Evolutionary conservation across 257 asterid species (phyloP), one percentile per base, ranked within the genome.

Genomic region (Orobanche coerulescens): DNA sequence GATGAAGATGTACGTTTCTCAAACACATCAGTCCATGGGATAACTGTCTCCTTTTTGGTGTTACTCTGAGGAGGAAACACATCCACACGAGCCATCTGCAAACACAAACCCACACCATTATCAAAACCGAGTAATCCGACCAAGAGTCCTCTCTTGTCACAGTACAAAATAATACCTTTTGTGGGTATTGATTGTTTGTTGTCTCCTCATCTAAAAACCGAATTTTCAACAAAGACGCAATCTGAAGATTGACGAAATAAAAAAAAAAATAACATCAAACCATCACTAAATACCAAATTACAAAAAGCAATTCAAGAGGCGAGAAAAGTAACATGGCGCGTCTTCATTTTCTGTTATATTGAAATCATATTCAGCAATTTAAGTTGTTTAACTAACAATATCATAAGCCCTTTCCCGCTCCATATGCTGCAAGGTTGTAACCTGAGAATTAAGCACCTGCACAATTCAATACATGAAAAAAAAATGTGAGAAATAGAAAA

Each of bases 341-440:
- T 30, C 47, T 30, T 70, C 66, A 57, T 19, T 50, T 39, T 6
- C 37, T 0, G 4, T 57, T 39, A 50, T 42, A 54, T 57, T 56
- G 61, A 34, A 1, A 2, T 55, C 7, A 53, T n/a, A 55, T 37
- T 60, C 19, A 30, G 25, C 50, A 2, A 2, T 6, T 49, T 31
- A 36, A 62, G 71, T 23, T 8, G 15, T 37, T 54, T 15, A 22
- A 82, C 95, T 81, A 67, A 93, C 97, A 77, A 84, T 78, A 73
- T 93, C 98, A 78, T 93, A 93, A 54, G 98, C 95, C 76, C 88
- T 86, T 71, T 93, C 98, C 2, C 98, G 88, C 68, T 93, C 98
- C 81, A 93, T 72, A 73, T 93, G 94, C 71, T 93, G 98, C 47
- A 76, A 84, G 12, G 97, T 86, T 0, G 97, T 82, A 64, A 93